A percentile compares a stretch with the other conserved stretches of the same genome.
Conservation (phyloP, 345 rosid species). For the Brassica juncea region DNA sequence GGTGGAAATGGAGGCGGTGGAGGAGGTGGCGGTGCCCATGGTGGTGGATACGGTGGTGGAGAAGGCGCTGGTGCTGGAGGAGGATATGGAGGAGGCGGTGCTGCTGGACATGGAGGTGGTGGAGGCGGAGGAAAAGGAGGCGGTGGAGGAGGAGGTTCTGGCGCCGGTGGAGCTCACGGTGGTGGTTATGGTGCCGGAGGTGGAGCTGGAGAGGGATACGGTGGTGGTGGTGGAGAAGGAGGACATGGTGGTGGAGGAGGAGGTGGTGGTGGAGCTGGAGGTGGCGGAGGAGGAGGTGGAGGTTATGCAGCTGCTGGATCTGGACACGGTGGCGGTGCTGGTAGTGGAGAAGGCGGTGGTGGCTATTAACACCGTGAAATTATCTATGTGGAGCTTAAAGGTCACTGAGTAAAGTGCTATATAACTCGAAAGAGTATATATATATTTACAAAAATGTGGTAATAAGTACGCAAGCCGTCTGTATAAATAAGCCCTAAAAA, state of each 20-base stretch:
- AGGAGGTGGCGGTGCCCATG: slow-evolving; percentile 44
- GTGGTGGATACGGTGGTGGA: slow-evolving; percentile 39
- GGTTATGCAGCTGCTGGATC: slow-evolving; percentile 38
- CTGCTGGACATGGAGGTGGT: slow-evolving; percentile 36
- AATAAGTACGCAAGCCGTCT: not conserved
- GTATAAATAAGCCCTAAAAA: slow-evolving; percentile 32
- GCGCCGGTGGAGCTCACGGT: slow-evolving; percentile 37
- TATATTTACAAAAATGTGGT: slow-evolving; percentile 6
- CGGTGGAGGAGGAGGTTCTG: slow-evolving; percentile 39
- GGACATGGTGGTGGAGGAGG: slow-evolving; percentile 43
- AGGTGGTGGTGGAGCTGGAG: slow-evolving; percentile 39
- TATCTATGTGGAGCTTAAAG: not conserved
- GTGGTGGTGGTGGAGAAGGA: slow-evolving; percentile 37
- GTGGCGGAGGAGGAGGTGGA: slow-evolving; percentile 43
- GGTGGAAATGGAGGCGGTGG: slow-evolving; percentile 37
- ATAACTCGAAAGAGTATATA: slow-evolving; percentile 11
- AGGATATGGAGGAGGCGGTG: slow-evolving; percentile 37
- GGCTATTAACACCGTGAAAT: slow-evolving; percentile 33
- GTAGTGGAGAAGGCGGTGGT: slow-evolving; percentile 39
- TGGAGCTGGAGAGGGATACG: slow-evolving; percentile 44
- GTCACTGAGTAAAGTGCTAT: slow-evolving; percentile 15
- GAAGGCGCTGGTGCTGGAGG: slow-evolving; percentile 1
- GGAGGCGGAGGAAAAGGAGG: slow-evolving; percentile 41
- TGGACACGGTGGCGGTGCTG: slow-evolving; percentile 39
- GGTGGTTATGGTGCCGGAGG: slow-evolving; percentile 39